Conservation (phyloP, 1,284 basidiomycete species). For the Ganoderma lingzhi region DNA sequence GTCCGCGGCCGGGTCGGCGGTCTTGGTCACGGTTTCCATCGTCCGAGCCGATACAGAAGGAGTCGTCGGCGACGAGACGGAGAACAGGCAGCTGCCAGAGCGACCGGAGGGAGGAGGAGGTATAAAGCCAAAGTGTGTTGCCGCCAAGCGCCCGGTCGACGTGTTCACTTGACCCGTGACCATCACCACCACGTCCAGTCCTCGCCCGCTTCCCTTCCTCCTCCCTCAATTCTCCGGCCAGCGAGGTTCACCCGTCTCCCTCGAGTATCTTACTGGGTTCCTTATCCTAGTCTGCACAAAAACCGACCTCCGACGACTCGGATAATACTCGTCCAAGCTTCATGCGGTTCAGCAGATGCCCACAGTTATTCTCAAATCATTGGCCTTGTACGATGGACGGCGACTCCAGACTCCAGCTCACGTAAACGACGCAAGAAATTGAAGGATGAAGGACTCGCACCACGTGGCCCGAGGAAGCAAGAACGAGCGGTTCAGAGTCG, state of each 20-base stretch:
- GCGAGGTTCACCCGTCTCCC: slow-evolving; percentile 23
- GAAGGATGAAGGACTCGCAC: neutral
- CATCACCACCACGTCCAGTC: neutral
- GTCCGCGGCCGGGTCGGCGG: slow-evolving; percentile 35
- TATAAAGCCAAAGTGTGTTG: slow-evolving; percentile 27
- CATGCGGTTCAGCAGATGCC: too few relatives aligned
- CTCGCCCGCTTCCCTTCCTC: slow-evolving; percentile 3
- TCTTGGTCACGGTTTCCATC: slow-evolving; percentile 35
- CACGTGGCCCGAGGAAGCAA: neutral
- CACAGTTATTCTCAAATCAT: neutral
- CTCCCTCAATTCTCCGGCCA: neutral
- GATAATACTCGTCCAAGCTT: neutral
- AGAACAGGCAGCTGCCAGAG: slow-evolving; percentile 29
- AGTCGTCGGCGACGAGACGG: slow-evolving; percentile 22
- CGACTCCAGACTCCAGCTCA: neutral
- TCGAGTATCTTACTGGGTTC: neutral
- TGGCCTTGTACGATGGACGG: neutral
- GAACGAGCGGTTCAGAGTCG: neutral
- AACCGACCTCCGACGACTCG: too few relatives aligned
- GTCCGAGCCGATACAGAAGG: slow-evolving; percentile 2
- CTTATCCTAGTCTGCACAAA: neutral
- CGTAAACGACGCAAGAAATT: neutral
- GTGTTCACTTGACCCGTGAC: slow-evolving; percentile 31
- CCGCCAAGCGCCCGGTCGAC: slow-evolving; percentile 26
- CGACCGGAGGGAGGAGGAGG: slow-evolving; percentile 25